These are phyloP conservation scores for Anthracocystis walkeri DNA, from an alignment of 1,284 basidiomycete species.

Conservation along the genomic window DNA sequence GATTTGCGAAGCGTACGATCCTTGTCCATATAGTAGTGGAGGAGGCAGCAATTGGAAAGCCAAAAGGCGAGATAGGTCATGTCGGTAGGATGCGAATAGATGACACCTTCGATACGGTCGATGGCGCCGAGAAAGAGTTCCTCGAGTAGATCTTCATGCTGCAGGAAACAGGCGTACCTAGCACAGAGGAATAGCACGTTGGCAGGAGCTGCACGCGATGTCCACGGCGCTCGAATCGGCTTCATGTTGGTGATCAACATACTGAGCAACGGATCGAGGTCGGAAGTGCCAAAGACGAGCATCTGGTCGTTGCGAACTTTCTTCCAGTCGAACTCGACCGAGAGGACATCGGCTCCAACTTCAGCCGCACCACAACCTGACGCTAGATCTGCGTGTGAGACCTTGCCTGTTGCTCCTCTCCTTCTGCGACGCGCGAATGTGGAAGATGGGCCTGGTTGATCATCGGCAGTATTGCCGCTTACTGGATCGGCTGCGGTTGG, in stretches of 20 bases:
- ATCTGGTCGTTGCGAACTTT: constrained; percentile 72
- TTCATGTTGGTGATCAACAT: constrained; percentile 79
- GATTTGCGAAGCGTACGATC: constrained; percentile 48
- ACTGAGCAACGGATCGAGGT: constrained; percentile 82
- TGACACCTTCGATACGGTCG: constrained; percentile 88
- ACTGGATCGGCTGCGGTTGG: constrained; percentile 13
- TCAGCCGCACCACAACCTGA: constrained; percentile 62
- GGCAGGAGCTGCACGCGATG: constrained; percentile 68
- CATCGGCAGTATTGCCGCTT: not conserved
- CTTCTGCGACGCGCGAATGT: constrained; percentile 33
- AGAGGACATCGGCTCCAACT: constrained; percentile 57
- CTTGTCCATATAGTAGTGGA: constrained; percentile 86
- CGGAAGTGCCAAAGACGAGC: constrained; percentile 87
- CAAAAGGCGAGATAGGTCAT: constrained; percentile 89
- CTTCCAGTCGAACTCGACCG: constrained; percentile 58
- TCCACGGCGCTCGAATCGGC: constrained; percentile 72
- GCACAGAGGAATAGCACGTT: constrained; percentile 74
- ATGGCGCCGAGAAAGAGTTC: constrained; percentile 90
- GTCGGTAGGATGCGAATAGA: constrained; percentile 80
- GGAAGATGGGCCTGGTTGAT: constrained; percentile 17
- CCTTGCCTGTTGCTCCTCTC: constrained; percentile 34
- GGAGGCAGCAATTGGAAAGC: constrained; percentile 89
- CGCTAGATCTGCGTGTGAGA: constrained; percentile 39
- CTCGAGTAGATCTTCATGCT: constrained; percentile 75
- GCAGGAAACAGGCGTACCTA: constrained; percentile 76